Evolutionary conservation across 768 basidiomycete species (phyloP).

Genomic region (Xanthoconium purpureum): DNA sequence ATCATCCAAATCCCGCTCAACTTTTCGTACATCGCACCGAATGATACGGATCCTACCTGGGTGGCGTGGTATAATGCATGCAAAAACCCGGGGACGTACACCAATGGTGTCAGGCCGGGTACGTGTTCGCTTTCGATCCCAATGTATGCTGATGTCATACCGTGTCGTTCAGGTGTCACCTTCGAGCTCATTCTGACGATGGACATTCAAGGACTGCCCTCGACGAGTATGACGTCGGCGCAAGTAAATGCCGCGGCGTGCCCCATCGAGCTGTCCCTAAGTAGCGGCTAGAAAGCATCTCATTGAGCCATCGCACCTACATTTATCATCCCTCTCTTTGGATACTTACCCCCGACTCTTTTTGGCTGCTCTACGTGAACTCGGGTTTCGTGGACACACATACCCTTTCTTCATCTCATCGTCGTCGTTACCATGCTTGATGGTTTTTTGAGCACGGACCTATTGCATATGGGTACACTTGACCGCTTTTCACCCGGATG

Average conservation of each 20-base stretch:
- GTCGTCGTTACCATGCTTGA: not conserved
- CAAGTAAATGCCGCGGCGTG: constrained; percentile 60
- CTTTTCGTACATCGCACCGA: constrained; percentile 78
- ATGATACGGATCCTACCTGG: constrained; percentile 84
- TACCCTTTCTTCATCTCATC: not conserved
- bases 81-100: constrained; percentile 51
- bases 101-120: constrained; percentile 58
- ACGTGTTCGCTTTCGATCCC: constrained; percentile 29
- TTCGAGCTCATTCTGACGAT: constrained; percentile 66
- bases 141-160: constrained; percentile 4
- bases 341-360: constrained; percentile 11
- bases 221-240: constrained; percentile 50
- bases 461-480: not conserved
- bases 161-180: constrained; percentile 40
- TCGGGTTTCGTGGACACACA: constrained; percentile 11
- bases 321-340: not conserved
- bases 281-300: constrained; percentile 39
- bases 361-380: constrained; percentile 1
- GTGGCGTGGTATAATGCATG: constrained; percentile 75
- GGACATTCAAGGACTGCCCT: constrained; percentile 65
- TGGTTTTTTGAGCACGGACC: constrained; percentile 1
- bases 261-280: constrained; percentile 63
- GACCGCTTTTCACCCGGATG: not conserved
- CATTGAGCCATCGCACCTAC: not conserved
- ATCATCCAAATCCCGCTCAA: constrained; percentile 71